These are phyloP conservation scores for Heliosperma pusillum DNA, from an alignment of 148 eudicot genomes.

Conservation along the genomic window DNA sequence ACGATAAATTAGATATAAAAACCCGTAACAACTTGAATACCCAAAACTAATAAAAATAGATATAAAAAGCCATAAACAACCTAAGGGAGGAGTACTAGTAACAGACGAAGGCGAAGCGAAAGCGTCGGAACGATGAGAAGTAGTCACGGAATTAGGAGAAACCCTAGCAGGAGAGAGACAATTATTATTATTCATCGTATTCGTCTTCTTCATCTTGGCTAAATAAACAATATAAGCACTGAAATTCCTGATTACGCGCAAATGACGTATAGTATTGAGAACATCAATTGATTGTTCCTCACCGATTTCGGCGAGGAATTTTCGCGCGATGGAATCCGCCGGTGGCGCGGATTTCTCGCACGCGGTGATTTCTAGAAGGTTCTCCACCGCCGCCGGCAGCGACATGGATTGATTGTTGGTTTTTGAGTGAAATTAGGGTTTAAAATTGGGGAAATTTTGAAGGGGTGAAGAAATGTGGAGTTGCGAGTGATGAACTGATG, in stretches of 20 bases:
- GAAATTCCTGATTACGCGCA: background rate
- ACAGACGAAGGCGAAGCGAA: constrained; percentile 12
- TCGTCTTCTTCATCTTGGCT: constrained; percentile 1
- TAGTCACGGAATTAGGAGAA: background rate
- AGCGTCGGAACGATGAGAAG: background rate
- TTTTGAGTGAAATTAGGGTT: background rate
- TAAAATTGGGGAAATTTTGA: background rate
- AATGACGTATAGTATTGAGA: constrained; percentile 9
- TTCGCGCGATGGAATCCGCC: constrained; percentile 20
- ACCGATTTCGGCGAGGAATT: constrained; percentile 25
- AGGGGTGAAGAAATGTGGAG: background rate
- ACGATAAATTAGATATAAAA: too few species aligned
- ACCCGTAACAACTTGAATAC: background rate
- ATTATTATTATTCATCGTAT: background rate
- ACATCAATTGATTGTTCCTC: constrained; percentile 30
- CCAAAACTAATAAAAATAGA: background rate
- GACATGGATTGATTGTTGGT: background rate
- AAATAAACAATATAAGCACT: constrained; percentile 25
- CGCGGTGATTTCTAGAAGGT: constrained; percentile 22
- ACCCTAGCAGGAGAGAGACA: background rate
- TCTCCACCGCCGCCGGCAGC: constrained; percentile 34
- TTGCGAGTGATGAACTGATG: background rate
- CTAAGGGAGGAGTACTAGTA: background rate
- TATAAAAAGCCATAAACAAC: background rate
- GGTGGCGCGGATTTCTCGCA: constrained; percentile 24